Evolutionary conservation across 176 grass and related monocot genomes (phyloP).

Genomic region (Triticum aestivum): IWGSC_CS_RefSeq_v2.1 NC_057811.1:136211835-136212334

Average conservation of each 20-base stretch:
- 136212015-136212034: conserved; percentile 88
- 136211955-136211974: conserved; percentile 66
- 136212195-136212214: conserved; percentile 91
- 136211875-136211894: conserved; percentile 65
- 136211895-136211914: conserved; percentile 94
- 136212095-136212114: conserved; percentile 24
- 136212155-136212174: conserved; percentile 94
- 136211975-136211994: conserved; percentile 58
- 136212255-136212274: conserved; percentile 99
- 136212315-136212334: conserved; percentile 76
- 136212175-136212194: conserved; percentile 81
- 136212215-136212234: conserved; percentile 84
- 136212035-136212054: conserved; percentile 61
- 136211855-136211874: not conserved
- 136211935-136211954: conserved; percentile 81
- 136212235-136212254: conserved; percentile 93
- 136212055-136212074: conserved; percentile 74
- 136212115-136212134: not conserved
- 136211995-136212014: conserved; percentile 83
- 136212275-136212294: conserved; percentile 72
- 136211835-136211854: not conserved
- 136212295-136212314: conserved; percentile 72
- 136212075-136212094: conserved; percentile 7
- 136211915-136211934: conserved; percentile 83
- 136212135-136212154: not conserved